Evolutionary conservation across 495 filamentous ascomycete species (phyloP), one percentile per base, ranked within the genome.

Genomic region (Usnea hakonensis): DNA sequence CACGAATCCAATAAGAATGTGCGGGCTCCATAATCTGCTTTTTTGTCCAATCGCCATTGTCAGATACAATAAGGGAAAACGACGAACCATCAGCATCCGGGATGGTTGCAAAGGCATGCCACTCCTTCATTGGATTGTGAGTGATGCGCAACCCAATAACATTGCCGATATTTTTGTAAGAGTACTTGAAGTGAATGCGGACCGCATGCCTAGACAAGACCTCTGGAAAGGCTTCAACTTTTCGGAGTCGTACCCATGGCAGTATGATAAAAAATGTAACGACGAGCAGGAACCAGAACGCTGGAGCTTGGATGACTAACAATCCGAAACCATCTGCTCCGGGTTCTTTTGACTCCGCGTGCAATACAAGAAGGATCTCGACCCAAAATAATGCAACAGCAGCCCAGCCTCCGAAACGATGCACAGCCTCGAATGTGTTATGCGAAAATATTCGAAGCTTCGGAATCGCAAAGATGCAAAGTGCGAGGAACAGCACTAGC

Each of bases 41-140:
- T 52, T 75, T 71, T 14, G 90, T 95, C 88, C 89, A 95, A 78
- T 93, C 89, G n/a, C 90, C 90, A 2, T 89, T 90, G 68, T 88
- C 86, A 63, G 87, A 90, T 52, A 93, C 76, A 48, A 94, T 75
- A 58, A 88, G 76, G 21, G 85, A 90, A 72, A 88, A 90, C 21
- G 84, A 85, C n/a, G 74, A 72, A 55, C 66, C 69, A 59, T 78
- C 64, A 58, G 69, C 61, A 17, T 70, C 67, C 8, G 71, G 73
- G 60, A 94, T 89, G 28, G 86, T 87, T 23, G 89, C 90, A 65
- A 95, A 95, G 10, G 86, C 81, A 74, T 95, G 90, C 81, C 87
- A 90, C 77, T 95, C 90, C 16, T 76, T 81, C 57, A 94, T 73
- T 0, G 85, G 77, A 76, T 81, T 71, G 56, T 80, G 76, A 64